These are phyloP conservation scores for Sphagnum fallax DNA, from an alignment of 228 moss, liverwort and hornwort species.

Conservation along the genomic window DNA sequence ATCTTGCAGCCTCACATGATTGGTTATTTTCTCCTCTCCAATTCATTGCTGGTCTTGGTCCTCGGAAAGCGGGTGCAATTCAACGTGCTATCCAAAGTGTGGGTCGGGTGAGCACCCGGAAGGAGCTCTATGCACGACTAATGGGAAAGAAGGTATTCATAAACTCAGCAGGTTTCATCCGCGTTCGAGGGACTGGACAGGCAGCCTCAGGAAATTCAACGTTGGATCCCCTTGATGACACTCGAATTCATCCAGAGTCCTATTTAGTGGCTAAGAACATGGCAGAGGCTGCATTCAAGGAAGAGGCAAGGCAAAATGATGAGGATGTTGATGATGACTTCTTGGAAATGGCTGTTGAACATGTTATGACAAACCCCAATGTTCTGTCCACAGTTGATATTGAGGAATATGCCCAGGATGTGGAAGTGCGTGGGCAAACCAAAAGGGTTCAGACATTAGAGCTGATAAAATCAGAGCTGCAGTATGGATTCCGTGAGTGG, in stretches of 20 bases:
- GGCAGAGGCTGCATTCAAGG: constrained; percentile 76
- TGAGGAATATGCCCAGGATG: constrained; percentile 43
- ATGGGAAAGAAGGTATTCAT: constrained; percentile 75
- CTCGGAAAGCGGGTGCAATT: constrained; percentile 80
- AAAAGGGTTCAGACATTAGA: constrained; percentile 41
- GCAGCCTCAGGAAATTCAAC: constrained; percentile 53
- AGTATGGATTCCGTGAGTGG: constrained; percentile 75
- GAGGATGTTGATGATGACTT: constrained; percentile 63
- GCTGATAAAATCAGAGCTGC: constrained; percentile 78
- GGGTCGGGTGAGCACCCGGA: constrained; percentile 60
- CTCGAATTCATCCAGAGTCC: constrained; percentile 83
- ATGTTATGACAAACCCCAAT: constrained; percentile 55
- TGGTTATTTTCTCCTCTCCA: constrained; percentile 89
- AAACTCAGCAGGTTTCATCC: constrained; percentile 84
- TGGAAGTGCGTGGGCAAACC: constrained; percentile 37
- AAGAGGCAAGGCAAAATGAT: constrained; percentile 47
- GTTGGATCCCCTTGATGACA: constrained; percentile 79
- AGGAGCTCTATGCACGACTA: constrained; percentile 51
- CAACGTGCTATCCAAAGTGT: constrained; percentile 64
- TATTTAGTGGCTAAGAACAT: constrained; percentile 75
- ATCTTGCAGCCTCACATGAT: constrained; percentile 71
- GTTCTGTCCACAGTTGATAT: constrained; percentile 38
- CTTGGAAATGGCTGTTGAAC: constrained; percentile 61
- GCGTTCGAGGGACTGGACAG: constrained; percentile 73
- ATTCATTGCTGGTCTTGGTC: constrained; percentile 87